These are phyloP conservation scores for Erythrobasidium hasegawianum DNA, from an alignment of 1,284 basidiomycete genomes.

Conservation along the genomic window DNA sequence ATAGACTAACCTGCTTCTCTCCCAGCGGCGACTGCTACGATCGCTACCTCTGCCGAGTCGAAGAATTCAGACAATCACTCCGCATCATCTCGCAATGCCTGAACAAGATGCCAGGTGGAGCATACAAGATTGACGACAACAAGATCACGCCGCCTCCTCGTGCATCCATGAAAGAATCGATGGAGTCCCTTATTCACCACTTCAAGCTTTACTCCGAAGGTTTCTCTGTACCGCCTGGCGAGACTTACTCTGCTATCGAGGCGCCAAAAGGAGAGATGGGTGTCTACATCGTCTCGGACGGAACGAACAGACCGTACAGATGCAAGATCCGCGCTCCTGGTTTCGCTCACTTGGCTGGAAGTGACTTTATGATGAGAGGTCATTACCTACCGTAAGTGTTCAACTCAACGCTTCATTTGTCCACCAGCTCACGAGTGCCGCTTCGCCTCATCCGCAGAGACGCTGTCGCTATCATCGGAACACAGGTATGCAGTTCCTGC, in stretches of 20 bases:
- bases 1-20: neutral
- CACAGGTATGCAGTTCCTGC: no score
- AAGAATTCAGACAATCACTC: slow-evolving; percentile 94
- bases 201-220: slow-evolving; percentile 93
- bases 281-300: slow-evolving; percentile 91
- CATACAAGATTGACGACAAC: slow-evolving; percentile 92
- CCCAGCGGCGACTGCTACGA: slow-evolving; percentile 85
- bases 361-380: slow-evolving; percentile 86
- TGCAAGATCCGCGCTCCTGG: slow-evolving; percentile 89
- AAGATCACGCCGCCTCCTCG: slow-evolving; percentile 96
- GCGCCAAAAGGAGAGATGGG: slow-evolving; percentile 56
- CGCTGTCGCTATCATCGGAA: slow-evolving; percentile 88
- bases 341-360: slow-evolving; percentile 84
- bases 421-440: slow-evolving; percentile 55
- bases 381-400: slow-evolving; percentile 12
- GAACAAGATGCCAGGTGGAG: slow-evolving; percentile 95
- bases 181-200: slow-evolving; percentile 81
- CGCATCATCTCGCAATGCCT: slow-evolving; percentile 86
- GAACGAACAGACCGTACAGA: slow-evolving; percentile 84
- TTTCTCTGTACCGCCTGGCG: slow-evolving; percentile 92
- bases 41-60: slow-evolving; percentile 88
- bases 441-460: slow-evolving; percentile 67
- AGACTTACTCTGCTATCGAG: slow-evolving; percentile 97
- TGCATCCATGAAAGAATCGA: slow-evolving; percentile 97
- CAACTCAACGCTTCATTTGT: neutral